Percentiles rank a stretch among this genome's conserved stretches.
Conservation (phyloP, 2,329 filamentous ascomycete species). For the Calonectria crousiana region DNA sequence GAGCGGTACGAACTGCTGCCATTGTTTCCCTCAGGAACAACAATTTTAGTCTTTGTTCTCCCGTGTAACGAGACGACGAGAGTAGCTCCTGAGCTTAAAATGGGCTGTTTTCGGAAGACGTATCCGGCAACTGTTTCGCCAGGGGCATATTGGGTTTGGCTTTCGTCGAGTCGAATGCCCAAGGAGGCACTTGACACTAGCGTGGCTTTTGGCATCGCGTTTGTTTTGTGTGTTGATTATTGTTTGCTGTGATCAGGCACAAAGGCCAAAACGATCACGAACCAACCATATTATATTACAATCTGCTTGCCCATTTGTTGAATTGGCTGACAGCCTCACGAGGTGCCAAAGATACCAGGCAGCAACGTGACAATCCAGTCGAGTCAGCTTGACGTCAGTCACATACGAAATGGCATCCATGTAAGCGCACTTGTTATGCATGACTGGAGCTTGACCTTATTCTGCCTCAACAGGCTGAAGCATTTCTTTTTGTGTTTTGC, state of each 20-base stretch:
- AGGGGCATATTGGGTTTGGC: conserved; percentile 18
- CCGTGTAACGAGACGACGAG: conserved; percentile 42
- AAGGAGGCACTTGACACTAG: neutral
- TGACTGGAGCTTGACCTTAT: neutral
- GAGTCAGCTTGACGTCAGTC: neutral
- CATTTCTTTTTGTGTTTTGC: neutral
- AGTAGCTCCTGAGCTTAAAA: conserved; percentile 35
- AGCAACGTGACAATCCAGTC: neutral
- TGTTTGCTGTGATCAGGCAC: neutral
- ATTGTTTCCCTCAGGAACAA: conserved; percentile 22
- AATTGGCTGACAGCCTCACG: neutral
- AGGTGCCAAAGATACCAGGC: neutral
- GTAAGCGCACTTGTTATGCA: neutral
- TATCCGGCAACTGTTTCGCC: conserved; percentile 46
- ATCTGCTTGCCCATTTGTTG: neutral
- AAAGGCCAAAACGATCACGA: neutral
- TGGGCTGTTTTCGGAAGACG: conserved; percentile 34
- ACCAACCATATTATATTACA: neutral
- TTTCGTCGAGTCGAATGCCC: conserved; percentile 25
- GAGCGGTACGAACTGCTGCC: conserved; percentile 34
- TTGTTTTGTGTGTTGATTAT: neutral
- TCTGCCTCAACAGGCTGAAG: neutral
- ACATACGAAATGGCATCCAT: neutral
- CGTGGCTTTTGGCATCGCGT: conserved; percentile 10
- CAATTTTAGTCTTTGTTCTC: conserved; percentile 43